Evolutionary conservation across 2,329 filamentous ascomycete species (phyloP).

Genomic region (Pestalotiopsis sp.): DNA sequence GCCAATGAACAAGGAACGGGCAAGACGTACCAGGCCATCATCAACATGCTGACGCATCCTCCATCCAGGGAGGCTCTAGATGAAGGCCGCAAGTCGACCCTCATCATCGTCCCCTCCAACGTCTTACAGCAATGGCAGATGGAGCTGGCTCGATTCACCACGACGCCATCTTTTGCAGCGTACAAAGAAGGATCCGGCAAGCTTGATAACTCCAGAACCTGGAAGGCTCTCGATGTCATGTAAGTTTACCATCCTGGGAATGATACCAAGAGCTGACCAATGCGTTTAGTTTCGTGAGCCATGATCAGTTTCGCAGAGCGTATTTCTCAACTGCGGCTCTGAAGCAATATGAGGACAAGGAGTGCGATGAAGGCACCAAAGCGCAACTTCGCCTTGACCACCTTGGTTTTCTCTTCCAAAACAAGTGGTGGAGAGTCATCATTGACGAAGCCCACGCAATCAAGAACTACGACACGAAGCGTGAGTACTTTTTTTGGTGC

Average conservation of each 20-base stretch:
- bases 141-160: too few species aligned
- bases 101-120: neutral
- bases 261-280: neutral
- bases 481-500: neutral
- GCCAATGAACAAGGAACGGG: slow-evolving; percentile 6
- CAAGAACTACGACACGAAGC: neutral
- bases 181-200: too few species aligned
- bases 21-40: neutral
- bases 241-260: neutral
- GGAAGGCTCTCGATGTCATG: neutral
- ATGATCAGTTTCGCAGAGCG: neutral
- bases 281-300: neutral
- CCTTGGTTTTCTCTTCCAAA: neutral
- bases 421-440: slow-evolving; percentile 7
- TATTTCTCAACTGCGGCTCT: neutral
- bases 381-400: neutral
- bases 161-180: too few species aligned
- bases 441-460: slow-evolving; percentile 14
- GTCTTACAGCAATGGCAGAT: neutral
- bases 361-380: neutral
- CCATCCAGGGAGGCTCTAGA: neutral
- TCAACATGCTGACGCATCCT: neutral
- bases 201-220: too few species aligned
- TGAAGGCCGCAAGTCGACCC: neutral
- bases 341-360: neutral